Evolutionary conservation across 2,329 filamentous ascomycete genomes (phyloP), one percentile per base, ranked within the genome.

Genomic region (Pseudomassariella vexata): DNA sequence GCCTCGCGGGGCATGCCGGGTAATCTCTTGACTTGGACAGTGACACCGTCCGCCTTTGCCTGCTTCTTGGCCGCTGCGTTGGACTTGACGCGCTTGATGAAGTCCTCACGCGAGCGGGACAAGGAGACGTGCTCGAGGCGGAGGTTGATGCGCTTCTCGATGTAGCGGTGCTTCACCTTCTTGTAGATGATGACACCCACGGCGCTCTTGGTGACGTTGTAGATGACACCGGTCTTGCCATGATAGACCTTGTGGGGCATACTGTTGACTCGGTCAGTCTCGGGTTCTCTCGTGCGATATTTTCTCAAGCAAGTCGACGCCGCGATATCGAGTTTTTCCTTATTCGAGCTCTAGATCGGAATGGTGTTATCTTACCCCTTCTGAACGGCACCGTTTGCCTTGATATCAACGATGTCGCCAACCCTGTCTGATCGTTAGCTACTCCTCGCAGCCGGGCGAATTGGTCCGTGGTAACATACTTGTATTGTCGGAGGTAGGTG

Each of bases 111-210:
- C 59, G 90, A 96, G 66, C 92, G 85, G 54, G 90, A 96, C 63
- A 85, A 85, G 60, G 73, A 71, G 70, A 98, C 79, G 82, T 98
- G 92, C 83, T 98, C 92, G 69, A 96, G 71, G 65, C 92, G 87
- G 73, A 98, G 77, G 82, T 95, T 96, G 76, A 98, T 82, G 68
- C 92, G 90, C 88, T 98, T 98, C 85, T 98, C 92, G 66, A 98
- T 78, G 82, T 95, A 98, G 62, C 90, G 85, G 83, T 96, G 92
- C 73, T 89, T 88, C 66, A 98, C 92, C 70, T 94, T 87, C 82
- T 95, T 95, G 85, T 94, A 90, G 73, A 98, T 85, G 73, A 98
- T 95, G 68, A 98, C 85, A 60, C 92, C 92, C 64, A 98, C 88
- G 49, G 92, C 85, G 57, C 79, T 85, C 82, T 95, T 95, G 72